These are phyloP conservation scores for Hypoxylon sp. DNA, from an alignment of 2,329 filamentous ascomycete genomes.

Conservation along the genomic window DNA sequence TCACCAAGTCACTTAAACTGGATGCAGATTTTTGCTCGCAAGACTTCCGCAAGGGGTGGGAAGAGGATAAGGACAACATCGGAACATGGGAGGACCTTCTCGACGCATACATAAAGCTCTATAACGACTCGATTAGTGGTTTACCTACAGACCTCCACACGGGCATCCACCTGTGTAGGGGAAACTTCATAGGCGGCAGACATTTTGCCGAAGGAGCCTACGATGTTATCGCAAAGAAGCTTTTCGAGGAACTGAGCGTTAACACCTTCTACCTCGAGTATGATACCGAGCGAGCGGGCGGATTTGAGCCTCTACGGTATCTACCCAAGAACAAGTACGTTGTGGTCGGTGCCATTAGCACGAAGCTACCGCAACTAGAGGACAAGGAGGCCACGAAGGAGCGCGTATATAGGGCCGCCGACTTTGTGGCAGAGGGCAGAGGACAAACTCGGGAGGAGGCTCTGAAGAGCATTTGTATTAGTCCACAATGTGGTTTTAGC, in stretches of 20 bases:
- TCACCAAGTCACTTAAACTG: neutral
- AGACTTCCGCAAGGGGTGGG: conserved; percentile 79
- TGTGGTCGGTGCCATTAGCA: conserved; percentile 75
- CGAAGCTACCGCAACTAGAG: conserved; percentile 74
- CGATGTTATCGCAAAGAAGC: conserved; percentile 76
- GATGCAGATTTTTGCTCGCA: conserved; percentile 79
- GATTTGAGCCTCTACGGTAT: conserved; percentile 75
- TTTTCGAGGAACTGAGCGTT: conserved; percentile 74
- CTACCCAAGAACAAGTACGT: conserved; percentile 74
- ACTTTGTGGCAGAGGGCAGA: conserved; percentile 78
- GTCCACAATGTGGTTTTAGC: conserved; percentile 81
- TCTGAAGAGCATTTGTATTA: conserved; percentile 76
- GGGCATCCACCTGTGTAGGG: conserved; percentile 81
- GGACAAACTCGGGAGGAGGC: conserved; percentile 76
- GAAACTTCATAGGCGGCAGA: conserved; percentile 76
- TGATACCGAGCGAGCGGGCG: conserved; percentile 75
- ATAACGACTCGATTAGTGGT: conserved; percentile 78
- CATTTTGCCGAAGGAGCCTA: conserved; percentile 78
- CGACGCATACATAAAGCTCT: conserved; percentile 81
- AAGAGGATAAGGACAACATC: conserved; percentile 76
- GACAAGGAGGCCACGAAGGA: conserved; percentile 75
- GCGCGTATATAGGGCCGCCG: conserved; percentile 72
- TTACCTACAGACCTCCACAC: conserved; percentile 79
- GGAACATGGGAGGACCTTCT: conserved; percentile 79
- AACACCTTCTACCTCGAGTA: conserved; percentile 80